These are phyloP conservation scores for Macadamia tetraphylla DNA, from an alignment of 164 flowering plant genomes.

Conservation along the genomic window DNA sequence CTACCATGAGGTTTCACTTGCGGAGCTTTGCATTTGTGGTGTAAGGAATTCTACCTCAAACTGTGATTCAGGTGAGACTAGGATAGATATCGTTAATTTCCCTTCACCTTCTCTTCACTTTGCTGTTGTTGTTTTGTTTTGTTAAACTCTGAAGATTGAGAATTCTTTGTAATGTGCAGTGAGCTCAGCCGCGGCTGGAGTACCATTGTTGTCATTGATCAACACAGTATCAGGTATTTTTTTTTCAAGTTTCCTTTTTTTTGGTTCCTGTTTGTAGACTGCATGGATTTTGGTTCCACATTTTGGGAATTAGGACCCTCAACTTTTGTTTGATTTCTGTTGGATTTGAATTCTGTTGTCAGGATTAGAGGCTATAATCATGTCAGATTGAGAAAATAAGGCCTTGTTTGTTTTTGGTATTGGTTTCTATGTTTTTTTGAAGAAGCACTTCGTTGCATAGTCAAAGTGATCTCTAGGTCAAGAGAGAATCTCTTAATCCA, in stretches of 20 bases:
- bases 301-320: not conserved
- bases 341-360: no score
- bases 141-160: no score
- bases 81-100: not conserved
- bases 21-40: constrained; percentile 69
- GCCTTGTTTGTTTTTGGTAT: no score
- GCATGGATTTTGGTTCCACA: not conserved
- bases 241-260: not conserved
- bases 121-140: no score
- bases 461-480: no score
- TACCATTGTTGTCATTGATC: not conserved
- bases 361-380: no score
- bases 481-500: no score
- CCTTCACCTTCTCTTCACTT: not conserved
- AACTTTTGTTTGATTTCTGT: no score
- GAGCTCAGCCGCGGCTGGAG: not conserved
- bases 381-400: no score
- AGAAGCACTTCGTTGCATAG: no score
- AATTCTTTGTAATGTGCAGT: no score
- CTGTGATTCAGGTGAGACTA: constrained; percentile 49
- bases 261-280: not conserved
- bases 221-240: not conserved
- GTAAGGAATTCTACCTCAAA: constrained; percentile 69
- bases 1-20: constrained; percentile 35
- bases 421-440: no score